phyloP scores from a whole-genome alignment of 164 flowering plant species.

The Magnolia changhungtana region DNA sequence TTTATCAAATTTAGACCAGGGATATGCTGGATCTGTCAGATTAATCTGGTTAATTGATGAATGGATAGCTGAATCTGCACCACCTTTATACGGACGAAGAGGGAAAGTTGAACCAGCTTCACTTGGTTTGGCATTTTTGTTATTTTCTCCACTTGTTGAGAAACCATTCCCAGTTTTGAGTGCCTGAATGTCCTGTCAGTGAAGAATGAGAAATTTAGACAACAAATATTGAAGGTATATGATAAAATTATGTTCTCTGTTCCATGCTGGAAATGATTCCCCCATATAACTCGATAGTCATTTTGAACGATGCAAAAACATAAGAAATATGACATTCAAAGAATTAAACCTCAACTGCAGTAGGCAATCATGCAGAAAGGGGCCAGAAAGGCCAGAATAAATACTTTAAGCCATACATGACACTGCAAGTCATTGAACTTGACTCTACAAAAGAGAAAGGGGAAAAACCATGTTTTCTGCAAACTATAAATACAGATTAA shows the following conservation, averaged over 20 bases:
- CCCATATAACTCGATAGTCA: background rate
- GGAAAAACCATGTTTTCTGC: background rate
- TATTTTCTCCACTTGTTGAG: slow-evolving; percentile 39
- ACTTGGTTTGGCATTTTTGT: slow-evolving; percentile 16
- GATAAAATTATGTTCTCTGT: background rate
- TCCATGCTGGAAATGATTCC: background rate
- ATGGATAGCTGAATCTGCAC: slow-evolving; percentile 17
- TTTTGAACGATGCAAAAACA: background rate
- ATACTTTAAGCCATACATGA: too few species aligned
- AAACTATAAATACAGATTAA: background rate
- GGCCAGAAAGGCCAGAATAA: background rate
- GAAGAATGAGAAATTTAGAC: background rate
- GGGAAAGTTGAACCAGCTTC: slow-evolving; percentile 20
- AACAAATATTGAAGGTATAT: background rate
- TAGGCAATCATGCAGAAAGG: background rate
- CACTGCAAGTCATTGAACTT: background rate
- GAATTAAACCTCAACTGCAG: background rate
- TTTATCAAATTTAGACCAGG: slow-evolving; percentile 52
- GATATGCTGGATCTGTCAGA: slow-evolving; percentile 36
- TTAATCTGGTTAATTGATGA: slow-evolving; percentile 39
- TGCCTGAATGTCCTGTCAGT: slow-evolving; percentile 21
- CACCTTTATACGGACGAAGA: slow-evolving; percentile 17
- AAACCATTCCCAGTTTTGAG: slow-evolving; percentile 24
- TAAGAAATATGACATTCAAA: background rate
- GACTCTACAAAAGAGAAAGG: background rate